A percentile compares a stretch with the other conserved stretches of the same genome.
Conservation (phyloP, 768 basidiomycete species). For the Pisolithus tinctorius region DNA sequence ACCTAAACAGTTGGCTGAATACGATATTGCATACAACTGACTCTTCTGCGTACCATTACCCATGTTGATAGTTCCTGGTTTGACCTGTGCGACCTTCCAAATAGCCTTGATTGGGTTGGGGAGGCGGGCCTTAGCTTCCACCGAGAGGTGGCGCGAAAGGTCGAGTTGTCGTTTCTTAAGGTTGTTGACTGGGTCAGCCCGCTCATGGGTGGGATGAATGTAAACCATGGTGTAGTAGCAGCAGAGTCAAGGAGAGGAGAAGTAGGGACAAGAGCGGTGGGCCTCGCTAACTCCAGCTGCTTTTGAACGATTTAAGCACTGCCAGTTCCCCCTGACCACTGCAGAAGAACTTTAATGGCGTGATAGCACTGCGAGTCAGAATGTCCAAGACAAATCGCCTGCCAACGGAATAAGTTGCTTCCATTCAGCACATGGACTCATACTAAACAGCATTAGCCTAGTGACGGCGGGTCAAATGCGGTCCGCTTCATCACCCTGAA, state of each 20-base stretch:
- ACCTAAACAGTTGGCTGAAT: conserved; percentile 11
- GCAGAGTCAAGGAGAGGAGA: background rate
- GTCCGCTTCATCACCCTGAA: background rate
- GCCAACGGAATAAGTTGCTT: no score
- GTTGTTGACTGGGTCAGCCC: conserved; percentile 2
- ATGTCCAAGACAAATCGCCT: no score
- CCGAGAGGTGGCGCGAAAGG: conserved; percentile 27
- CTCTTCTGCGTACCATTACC: conserved; percentile 24
- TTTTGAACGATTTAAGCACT: conserved; percentile 10
- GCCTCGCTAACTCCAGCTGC: background rate
- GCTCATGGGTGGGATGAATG: conserved; percentile 12
- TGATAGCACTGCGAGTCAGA: no score
- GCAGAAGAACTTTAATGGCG: background rate
- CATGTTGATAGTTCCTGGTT: conserved; percentile 31
- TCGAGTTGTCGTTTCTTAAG: conserved; percentile 24
- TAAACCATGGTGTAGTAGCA: conserved; percentile 18
- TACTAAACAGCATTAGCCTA: no score
- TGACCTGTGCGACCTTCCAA: conserved; percentile 30
- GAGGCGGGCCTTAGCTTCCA: conserved; percentile 27
- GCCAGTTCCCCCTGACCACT: background rate
- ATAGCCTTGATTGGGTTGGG: conserved; percentile 33
- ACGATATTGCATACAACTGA: background rate
- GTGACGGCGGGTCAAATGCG: no score
- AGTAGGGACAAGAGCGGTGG: background rate
- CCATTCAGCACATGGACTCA: background rate